Evolutionary conservation across 2,329 filamentous ascomycete species (phyloP).

Genomic region (Monascus ruber): DNA sequence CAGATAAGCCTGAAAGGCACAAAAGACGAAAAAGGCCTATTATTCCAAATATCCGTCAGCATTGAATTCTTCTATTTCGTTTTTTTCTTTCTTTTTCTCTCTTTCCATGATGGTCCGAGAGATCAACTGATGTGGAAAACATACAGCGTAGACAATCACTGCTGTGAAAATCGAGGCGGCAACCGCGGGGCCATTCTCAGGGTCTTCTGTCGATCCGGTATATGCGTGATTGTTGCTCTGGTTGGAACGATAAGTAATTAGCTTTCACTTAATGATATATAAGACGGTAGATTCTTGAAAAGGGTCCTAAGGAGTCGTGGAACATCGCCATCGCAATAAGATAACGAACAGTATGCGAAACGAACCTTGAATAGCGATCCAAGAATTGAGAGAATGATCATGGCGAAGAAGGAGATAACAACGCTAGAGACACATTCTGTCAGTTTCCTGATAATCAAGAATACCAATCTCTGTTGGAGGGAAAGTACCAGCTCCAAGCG

Average conservation of each 20-base stretch:
- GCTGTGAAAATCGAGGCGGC: conserved; percentile 78
- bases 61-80: too few relatives aligned
- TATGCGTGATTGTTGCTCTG: conserved; percentile 62
- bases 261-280: too few relatives aligned
- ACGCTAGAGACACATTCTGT: conserved; percentile 43
- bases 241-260: too few relatives aligned
- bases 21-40: conserved; percentile 83
- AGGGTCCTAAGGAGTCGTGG: too few relatives aligned
- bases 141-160: conserved; percentile 77
- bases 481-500: conserved; percentile 77
- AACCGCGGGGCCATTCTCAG: conserved; percentile 62
- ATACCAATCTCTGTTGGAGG: background rate
- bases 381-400: conserved; percentile 53
- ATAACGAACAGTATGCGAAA: conserved; percentile 5
- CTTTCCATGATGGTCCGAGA: background rate
- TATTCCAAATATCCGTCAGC: background rate
- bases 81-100: too few relatives aligned
- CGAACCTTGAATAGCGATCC: conserved; percentile 62
- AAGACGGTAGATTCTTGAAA: too few relatives aligned
- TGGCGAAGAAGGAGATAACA: conserved; percentile 53
- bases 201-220: conserved; percentile 60
- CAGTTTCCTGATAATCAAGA: too few relatives aligned
- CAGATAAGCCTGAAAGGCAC: conserved; percentile 75
- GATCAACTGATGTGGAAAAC: conserved; percentile 25
- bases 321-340: background rate